A percentile compares a stretch with the other conserved stretches of the same genome.
Conservation (phyloP, 768 basidiomycete species). For the Megacollybia marginata region DNA sequence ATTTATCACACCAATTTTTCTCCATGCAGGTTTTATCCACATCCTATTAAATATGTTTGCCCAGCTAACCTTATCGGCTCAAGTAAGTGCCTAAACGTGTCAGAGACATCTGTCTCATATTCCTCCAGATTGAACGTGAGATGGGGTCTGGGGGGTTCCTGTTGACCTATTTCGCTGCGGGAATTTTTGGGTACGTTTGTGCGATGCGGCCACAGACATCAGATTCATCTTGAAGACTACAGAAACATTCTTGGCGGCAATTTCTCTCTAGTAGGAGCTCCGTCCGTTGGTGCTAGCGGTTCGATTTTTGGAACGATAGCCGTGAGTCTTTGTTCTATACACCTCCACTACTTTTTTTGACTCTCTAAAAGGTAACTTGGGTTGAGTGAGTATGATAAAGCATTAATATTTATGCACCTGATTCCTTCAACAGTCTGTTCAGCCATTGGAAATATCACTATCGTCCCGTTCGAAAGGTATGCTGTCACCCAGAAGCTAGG, state of each 20-base stretch:
- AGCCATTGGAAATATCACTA: conserved; percentile 91
- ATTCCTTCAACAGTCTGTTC: no score
- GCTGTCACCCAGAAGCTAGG: conserved; percentile 4
- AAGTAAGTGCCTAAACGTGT: conserved; percentile 33
- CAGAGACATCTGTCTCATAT: background rate
- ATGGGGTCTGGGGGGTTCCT: conserved; percentile 87
- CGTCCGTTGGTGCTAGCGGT: conserved; percentile 88
- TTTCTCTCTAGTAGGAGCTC: conserved; percentile 82
- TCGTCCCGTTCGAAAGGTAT: conserved; percentile 71
- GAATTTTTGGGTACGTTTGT: conserved; percentile 74
- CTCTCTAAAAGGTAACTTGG: conserved; percentile 53
- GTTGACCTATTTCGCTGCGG: conserved; percentile 82
- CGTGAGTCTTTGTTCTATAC: conserved; percentile 30
- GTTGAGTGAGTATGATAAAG: conserved; percentile 58
- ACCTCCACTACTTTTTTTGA: background rate
- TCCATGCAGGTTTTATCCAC: conserved; percentile 97
- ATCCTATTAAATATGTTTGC: conserved; percentile 85
- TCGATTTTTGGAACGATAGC: conserved; percentile 87
- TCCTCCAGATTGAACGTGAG: conserved; percentile 72
- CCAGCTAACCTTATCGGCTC: conserved; percentile 72
- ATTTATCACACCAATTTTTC: conserved; percentile 83
- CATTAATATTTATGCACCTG: no score
- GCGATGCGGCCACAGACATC: background rate
- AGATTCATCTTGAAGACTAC: conserved; percentile 1
- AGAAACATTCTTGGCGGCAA: conserved; percentile 90